Conservation (phyloP, 2,329 filamentous ascomycete species). For the Colletotrichum echinochloae region DNA sequence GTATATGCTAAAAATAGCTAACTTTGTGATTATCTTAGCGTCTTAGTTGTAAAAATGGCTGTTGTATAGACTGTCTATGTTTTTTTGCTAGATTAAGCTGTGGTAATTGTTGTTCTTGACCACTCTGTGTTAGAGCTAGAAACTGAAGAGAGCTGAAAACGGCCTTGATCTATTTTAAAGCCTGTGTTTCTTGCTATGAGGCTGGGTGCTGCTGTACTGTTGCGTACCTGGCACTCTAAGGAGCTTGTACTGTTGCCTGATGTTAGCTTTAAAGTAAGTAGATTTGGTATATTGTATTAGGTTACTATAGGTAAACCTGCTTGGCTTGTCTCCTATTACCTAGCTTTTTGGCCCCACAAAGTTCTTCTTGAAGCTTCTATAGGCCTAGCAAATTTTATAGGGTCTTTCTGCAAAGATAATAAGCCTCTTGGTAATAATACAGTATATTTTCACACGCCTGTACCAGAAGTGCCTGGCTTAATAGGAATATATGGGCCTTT, state of each 20-base stretch:
- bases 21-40: no score
- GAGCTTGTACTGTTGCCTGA: not conserved
- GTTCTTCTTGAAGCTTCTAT: conserved; percentile 14
- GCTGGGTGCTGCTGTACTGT: not conserved
- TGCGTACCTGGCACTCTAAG: not conserved
- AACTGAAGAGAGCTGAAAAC: not conserved
- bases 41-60: no score
- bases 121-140: not conserved
- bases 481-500: no score
- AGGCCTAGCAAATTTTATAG: no score
- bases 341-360: not conserved
- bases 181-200: not conserved
- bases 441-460: no score
- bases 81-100: no score
- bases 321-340: not conserved
- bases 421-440: no score
- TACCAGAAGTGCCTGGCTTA: no score
- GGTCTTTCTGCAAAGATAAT: no score
- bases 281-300: not conserved
- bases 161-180: not conserved
- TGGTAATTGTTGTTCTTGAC: no score
- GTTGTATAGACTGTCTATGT: no score
- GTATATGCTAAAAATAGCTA: no score
- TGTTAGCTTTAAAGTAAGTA: not conserved
- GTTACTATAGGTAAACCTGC: not conserved